Percentiles rank a stretch among this genome's conserved stretches.
These are phyloP conservation scores for Seminavis robusta DNA, from an alignment of 108 stramenopile species.

Conservation along the genomic window DNA sequence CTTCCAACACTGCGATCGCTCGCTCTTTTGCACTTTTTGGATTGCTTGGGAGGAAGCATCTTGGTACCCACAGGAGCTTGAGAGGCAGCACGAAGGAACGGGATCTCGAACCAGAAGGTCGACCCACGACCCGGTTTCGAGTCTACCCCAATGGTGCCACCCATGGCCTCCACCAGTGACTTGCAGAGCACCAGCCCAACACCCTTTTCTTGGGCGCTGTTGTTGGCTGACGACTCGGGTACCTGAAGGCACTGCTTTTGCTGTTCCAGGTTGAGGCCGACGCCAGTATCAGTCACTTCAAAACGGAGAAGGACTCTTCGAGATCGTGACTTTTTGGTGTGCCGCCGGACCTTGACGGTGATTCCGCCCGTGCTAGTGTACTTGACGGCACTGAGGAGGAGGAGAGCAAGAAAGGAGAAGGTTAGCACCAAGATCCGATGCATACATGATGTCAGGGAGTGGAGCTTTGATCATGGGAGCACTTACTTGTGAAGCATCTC, in stretches of 20 bases:
- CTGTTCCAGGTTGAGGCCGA: constrained; percentile 33
- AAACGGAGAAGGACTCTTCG: constrained; percentile 14
- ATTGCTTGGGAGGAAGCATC: too few relatives aligned
- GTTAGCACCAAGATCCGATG: too few relatives aligned
- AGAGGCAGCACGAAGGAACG: constrained; percentile 21
- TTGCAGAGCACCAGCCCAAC: constrained; percentile 51
- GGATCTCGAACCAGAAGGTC: constrained; percentile 29
- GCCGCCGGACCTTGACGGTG: constrained; percentile 4
- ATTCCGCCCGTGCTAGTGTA: constrained; percentile 44
- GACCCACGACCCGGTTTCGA: constrained; percentile 23
- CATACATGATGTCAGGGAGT: constrained; percentile 55
- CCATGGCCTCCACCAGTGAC: constrained; percentile 34
- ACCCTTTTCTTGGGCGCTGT: constrained; percentile 51
- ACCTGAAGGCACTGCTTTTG: constrained; percentile 40
- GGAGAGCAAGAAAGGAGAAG: constrained; percentile 43
- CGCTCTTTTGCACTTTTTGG: background rate
- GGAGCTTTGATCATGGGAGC: too few relatives aligned
- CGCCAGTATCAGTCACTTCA: constrained; percentile 49
- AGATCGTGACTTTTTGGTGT: too few relatives aligned
- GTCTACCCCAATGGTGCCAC: constrained; percentile 36
- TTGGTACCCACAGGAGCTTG: background rate
- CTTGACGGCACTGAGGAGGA: constrained; percentile 57
- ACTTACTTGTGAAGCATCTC: constrained; percentile 58
- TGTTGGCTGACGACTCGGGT: constrained; percentile 26
- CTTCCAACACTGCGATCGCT: too few relatives aligned